Evolutionary conservation across 2,329 filamentous ascomycete species (phyloP).

Genomic region (Nothophoma quercina): DNA sequence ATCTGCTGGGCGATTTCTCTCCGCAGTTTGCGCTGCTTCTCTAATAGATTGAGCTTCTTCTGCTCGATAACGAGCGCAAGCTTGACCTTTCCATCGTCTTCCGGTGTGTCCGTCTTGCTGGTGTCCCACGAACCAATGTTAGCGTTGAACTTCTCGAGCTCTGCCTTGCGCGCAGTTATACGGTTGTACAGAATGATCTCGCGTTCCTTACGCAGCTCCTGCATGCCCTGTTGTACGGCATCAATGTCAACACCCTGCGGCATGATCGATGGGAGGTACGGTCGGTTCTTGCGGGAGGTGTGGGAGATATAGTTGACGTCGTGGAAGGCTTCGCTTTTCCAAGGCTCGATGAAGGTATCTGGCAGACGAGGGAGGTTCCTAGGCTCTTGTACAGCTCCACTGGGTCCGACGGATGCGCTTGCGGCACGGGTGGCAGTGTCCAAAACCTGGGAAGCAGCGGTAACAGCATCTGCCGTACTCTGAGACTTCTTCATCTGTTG

Average conservation of each 20-base stretch:
- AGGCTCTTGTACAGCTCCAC: conserved; percentile 45
- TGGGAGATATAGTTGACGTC: conserved; percentile 83
- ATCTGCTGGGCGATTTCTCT: conserved; percentile 90
- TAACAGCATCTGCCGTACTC: conserved; percentile 50
- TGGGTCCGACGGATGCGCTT: conserved; percentile 51
- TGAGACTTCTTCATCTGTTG: conserved; percentile 68
- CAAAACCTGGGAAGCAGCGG: conserved; percentile 58
- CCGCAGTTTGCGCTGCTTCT: conserved; percentile 85
- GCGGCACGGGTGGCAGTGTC: conserved; percentile 57
- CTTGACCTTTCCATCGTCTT: conserved; percentile 80
- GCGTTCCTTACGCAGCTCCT: conserved; percentile 78
- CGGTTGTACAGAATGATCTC: conserved; percentile 91
- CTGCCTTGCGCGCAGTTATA: conserved; percentile 82
- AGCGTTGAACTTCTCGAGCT: conserved; percentile 82
- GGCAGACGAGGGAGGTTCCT: conserved; percentile 50
- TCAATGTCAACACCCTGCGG: conserved; percentile 89
- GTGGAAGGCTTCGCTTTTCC: conserved; percentile 54
- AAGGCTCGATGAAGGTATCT: conserved; percentile 62
- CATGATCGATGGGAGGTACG: conserved; percentile 86
- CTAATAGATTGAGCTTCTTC: conserved; percentile 86
- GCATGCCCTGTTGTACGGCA: conserved; percentile 50
- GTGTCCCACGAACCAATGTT: conserved; percentile 90
- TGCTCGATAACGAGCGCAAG: conserved; percentile 92
- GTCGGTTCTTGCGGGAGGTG: conserved; percentile 74
- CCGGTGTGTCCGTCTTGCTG: conserved; percentile 69